Base-by-base conservation (phyloP, 768 basidiomycete species). In the Suillus occidentalis region DNA sequence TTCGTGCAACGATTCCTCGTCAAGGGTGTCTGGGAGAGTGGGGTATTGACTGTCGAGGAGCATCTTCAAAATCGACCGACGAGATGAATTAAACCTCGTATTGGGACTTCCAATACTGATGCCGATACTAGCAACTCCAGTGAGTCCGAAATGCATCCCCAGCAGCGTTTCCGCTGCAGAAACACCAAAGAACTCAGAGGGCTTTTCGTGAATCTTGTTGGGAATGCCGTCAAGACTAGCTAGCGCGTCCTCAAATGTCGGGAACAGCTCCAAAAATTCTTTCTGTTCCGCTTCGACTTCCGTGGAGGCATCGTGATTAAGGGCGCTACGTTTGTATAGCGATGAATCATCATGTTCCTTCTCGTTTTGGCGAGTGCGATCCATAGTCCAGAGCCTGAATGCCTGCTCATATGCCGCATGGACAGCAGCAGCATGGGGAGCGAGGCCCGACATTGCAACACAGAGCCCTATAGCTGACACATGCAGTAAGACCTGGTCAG, bases 191-290 rank as follows among this genome's bases (percentile, higher is more conserved):
- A 81, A 42, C 40, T 50, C 34, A 22, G 61, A 58, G 28, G 28
- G n/a, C 45, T 16, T 45, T 18, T 43, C 45, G 18, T 63, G 50
- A 43, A 49, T 61, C 40, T 68, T 60, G 25, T 65, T n/a, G 34
- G 31, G 59, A 22, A 40, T 22, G 12, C 57, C 62, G 40, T 61
- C 60, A 22, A 61, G 39, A 57, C 68, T 64, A 40, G 83, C 79
- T 18, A 88, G 73, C 31, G 76, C 80, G 63, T 90, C 85, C 39
- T 90, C 91, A 69, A 88, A 97, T 13, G 87, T 87, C 14, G 97
- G 97, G 76, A 99, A 99, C 36, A 99, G 74, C 6, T 85, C 78
- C 53, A 88, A 77, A 71, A 99, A 94, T 69, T 99, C 97, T 66
- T 83, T 82, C 74, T 91, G 92, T 72, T 97, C 94, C 43, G 85